Evolutionary conservation across 495 filamentous ascomycete species (phyloP).

Genomic region (Daldinia grandis): DNA sequence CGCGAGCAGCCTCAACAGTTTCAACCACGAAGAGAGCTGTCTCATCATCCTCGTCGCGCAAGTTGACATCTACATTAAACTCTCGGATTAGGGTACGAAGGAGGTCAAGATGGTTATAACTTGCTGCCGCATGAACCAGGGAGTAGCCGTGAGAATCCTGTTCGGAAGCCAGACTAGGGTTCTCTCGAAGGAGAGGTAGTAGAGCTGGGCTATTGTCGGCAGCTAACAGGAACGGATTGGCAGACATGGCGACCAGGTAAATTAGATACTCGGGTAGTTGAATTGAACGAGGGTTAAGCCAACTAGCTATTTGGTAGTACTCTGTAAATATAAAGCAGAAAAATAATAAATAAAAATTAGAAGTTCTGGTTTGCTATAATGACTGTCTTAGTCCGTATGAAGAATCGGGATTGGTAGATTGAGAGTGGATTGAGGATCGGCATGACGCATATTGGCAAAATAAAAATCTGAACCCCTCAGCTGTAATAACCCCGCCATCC

Average conservation of each 20-base stretch:
- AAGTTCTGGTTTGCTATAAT: background rate
- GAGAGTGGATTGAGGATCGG: constrained; percentile 13
- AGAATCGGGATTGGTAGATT: background rate
- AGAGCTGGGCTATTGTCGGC: constrained; percentile 75
- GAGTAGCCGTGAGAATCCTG: constrained; percentile 91
- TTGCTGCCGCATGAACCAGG: constrained; percentile 88
- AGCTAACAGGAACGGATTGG: constrained; percentile 80
- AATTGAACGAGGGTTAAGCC: background rate
- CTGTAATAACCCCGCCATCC: constrained; percentile 13
- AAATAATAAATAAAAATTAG: background rate
- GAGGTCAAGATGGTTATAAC: constrained; percentile 85
- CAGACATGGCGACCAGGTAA: constrained; percentile 48
- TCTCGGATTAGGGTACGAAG: constrained; percentile 79
- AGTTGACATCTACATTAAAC: constrained; percentile 78
- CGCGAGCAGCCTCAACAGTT: constrained; percentile 74
- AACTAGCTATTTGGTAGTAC: too few relatives aligned
- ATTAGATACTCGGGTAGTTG: background rate
- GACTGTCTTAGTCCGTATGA: background rate
- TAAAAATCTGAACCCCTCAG: background rate
- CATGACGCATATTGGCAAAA: constrained; percentile 36
- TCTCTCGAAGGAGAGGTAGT: constrained; percentile 69
- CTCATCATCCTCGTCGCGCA: constrained; percentile 88
- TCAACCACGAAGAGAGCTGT: constrained; percentile 90
- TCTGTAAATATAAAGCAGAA: too few relatives aligned
- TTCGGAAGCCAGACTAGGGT: constrained; percentile 70